Conservation (phyloP, 495 filamentous ascomycete species). For the Sabuloglossum arenarium region DNA sequence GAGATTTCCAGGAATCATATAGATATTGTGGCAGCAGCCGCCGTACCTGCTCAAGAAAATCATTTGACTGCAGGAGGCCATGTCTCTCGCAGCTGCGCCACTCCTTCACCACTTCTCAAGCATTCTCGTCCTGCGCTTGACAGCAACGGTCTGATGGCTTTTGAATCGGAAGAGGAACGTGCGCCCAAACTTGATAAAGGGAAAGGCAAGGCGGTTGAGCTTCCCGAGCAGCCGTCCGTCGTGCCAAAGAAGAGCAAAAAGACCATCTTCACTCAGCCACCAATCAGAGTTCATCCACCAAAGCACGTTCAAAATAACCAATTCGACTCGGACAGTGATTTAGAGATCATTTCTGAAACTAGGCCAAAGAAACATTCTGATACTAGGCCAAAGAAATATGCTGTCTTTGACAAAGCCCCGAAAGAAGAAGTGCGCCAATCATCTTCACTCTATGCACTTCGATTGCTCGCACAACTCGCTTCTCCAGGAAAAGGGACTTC, state of each 20-base stretch:
- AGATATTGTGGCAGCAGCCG: not conserved
- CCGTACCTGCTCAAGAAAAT: not conserved
- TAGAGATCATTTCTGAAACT: constrained; percentile 16
- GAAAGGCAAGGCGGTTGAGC: constrained; percentile 15
- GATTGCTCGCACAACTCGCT: constrained; percentile 54
- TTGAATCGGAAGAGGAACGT: not conserved
- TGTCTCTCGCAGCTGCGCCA: not conserved
- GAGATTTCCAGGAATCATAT: not conserved
- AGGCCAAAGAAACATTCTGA: constrained; percentile 24
- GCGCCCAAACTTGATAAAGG: constrained; percentile 8
- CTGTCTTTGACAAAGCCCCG: constrained; percentile 51
- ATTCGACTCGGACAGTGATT: constrained; percentile 43
- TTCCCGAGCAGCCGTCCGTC: constrained; percentile 18
- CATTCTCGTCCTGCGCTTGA: not conserved
- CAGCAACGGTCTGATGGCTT: constrained; percentile 4
- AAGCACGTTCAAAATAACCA: not conserved
- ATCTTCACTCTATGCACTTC: constrained; percentile 41
- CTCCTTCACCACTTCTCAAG: not conserved
- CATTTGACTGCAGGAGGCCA: not conserved
- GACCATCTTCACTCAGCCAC: constrained; percentile 10
- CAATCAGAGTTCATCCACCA: not conserved
- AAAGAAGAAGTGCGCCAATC: constrained; percentile 35
- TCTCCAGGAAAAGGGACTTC: constrained; percentile 32
- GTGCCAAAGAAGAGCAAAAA: constrained; percentile 12
- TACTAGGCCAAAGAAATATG: constrained; percentile 19